Evolutionary conservation across 2,329 filamentous ascomycete genomes (phyloP).

Genomic region (Nannizziopsis arthrosporioides): DNA sequence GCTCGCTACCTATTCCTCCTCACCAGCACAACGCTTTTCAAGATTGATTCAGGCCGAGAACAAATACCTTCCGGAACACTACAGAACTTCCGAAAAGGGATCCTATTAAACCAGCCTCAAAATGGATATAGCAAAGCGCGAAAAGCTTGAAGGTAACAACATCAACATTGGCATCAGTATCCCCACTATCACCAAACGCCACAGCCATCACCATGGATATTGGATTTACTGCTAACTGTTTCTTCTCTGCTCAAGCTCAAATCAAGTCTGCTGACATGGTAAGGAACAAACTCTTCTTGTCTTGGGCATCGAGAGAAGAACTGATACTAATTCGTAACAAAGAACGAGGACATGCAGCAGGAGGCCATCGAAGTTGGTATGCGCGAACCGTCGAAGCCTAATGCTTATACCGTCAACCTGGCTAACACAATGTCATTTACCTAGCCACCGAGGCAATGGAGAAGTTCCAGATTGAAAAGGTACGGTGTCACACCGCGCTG

Average conservation of each 20-base stretch:
- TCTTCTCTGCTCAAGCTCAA: slow-evolving; percentile 53
- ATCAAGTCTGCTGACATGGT: slow-evolving; percentile 99
- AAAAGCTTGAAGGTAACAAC: slow-evolving; percentile 61
- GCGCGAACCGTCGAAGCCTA: slow-evolving; percentile 25
- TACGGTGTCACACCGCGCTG: slow-evolving; percentile 22
- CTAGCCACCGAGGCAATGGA: slow-evolving; percentile 60
- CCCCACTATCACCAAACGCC: neutral
- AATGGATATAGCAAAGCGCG: slow-evolving; percentile 46
- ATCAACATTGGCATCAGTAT: neutral
- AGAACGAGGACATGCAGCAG: slow-evolving; percentile 96
- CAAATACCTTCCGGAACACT: slow-evolving; percentile 2
- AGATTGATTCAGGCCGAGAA: neutral
- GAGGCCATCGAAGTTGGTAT: slow-evolving; percentile 91
- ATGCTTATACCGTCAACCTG: neutral
- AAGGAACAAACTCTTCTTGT: slow-evolving; percentile 23
- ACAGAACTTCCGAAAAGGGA: neutral
- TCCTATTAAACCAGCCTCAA: slow-evolving; percentile 3
- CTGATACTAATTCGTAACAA: slow-evolving; percentile 18
- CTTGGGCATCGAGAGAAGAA: slow-evolving; percentile 9
- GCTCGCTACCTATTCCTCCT: neutral
- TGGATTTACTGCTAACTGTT: slow-evolving; percentile 1
- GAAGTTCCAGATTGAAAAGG: slow-evolving; percentile 62
- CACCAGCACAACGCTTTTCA: neutral
- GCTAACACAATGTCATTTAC: slow-evolving; percentile 16
- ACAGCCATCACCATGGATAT: neutral